phyloP scores from a whole-genome alignment of 495 filamentous ascomycete genomes.

The Tuber borchii region DNA sequence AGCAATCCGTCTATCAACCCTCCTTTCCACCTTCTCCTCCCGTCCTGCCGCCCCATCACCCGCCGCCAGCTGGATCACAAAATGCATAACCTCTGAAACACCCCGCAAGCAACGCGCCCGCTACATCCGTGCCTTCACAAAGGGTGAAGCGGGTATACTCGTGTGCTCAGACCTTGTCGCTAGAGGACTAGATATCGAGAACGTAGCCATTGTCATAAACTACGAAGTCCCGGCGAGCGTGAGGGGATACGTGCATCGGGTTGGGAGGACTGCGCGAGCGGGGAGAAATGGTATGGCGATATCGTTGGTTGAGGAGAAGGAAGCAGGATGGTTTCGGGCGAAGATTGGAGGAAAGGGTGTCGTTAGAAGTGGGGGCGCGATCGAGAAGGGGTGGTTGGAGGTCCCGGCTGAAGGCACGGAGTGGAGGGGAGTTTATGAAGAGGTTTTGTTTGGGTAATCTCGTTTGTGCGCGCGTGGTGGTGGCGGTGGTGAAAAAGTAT shows the following conservation, averaged over 20 bases:
- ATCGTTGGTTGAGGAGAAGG: constrained; percentile 68
- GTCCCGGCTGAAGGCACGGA: constrained; percentile 34
- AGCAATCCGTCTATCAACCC: constrained; percentile 68
- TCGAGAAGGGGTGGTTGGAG: constrained; percentile 21
- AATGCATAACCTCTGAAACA: constrained; percentile 39
- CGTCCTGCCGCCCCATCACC: neutral
- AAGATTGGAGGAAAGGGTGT: constrained; percentile 54
- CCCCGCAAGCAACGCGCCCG: constrained; percentile 38
- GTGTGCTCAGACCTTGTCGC: constrained; percentile 88
- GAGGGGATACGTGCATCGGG: constrained; percentile 86
- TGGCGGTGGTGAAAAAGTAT: neutral
- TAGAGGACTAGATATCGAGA: constrained; percentile 79
- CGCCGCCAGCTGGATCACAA: constrained; percentile 18
- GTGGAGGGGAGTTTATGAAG: constrained; percentile 35
- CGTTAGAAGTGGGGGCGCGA: constrained; percentile 44
- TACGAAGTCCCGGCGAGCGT: constrained; percentile 89
- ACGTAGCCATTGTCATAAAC: constrained; percentile 79
- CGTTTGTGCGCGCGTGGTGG: neutral
- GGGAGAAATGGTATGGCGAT: constrained; percentile 70
- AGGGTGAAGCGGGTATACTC: constrained; percentile 46
- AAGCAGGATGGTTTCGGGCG: constrained; percentile 82
- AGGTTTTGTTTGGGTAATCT: constrained; percentile 23
- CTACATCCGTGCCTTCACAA: constrained; percentile 28
- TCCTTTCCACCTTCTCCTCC: constrained; percentile 49
- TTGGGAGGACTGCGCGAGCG: constrained; percentile 82